Conservation (phyloP, 208 protist species). For the Crithidia expoeki region DNA sequence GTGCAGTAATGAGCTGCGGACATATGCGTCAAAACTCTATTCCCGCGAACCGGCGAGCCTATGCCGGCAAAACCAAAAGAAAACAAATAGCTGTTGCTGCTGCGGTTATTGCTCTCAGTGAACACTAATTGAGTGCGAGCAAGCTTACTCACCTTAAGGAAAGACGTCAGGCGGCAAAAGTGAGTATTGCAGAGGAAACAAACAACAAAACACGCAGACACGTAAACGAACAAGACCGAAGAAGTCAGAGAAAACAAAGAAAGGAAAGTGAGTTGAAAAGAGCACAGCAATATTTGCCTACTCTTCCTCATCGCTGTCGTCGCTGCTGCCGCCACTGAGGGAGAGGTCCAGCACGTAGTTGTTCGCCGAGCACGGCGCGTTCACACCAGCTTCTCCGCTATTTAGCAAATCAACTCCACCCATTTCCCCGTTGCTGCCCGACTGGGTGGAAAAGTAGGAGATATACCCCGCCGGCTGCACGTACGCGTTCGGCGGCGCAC, state of each 20-base stretch:
- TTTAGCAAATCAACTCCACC: background rate
- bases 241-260: background rate
- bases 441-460: slow-evolving; percentile 11
- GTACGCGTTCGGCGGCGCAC: background rate
- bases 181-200: too few species aligned
- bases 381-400: slow-evolving; percentile 8
- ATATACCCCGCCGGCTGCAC: slow-evolving; percentile 19
- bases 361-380: slow-evolving; percentile 21
- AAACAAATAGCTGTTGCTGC: too few species aligned
- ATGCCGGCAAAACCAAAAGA: too few species aligned
- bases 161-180: too few species aligned
- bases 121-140: too few species aligned
- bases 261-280: background rate
- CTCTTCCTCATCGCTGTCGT: slow-evolving; percentile 17
- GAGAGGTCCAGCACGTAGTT: slow-evolving; percentile 32
- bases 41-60: too few species aligned
- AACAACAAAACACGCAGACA: too few species aligned
- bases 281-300: slow-evolving; percentile 15
- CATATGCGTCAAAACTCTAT: too few species aligned
- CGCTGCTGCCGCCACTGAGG: slow-evolving; percentile 13
- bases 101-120: too few species aligned
- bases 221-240: background rate
- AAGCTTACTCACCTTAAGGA: too few species aligned
- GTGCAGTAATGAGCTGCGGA: too few species aligned
- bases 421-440: slow-evolving; percentile 2